Evolutionary conservation across 2,329 filamentous ascomycete genomes (phyloP), one percentile per base, ranked within the genome.

Genomic region (Aspergillus amoenus): DNA sequence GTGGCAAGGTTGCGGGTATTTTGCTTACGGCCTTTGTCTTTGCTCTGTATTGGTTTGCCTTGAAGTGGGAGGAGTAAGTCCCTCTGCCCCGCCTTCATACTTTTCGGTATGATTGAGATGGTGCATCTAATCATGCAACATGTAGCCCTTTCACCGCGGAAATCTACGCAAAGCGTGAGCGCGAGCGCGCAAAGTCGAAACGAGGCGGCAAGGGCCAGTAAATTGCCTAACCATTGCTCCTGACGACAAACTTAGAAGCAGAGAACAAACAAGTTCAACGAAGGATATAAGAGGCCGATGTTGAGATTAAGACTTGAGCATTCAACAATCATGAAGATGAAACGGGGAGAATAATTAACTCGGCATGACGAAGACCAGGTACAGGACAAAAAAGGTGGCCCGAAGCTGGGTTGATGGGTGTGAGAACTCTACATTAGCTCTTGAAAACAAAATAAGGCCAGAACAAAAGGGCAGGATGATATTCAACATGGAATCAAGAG

Each of bases 1-100:
- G 87, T 69, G 92, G 90, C 55, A 94, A 92, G 78, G 92, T 92
- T 0, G 94, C 93, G 1, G 94, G 94, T 1, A 65, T 97, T 39
- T 68, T 93, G 50, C 74, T 97, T 66, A 92, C 91, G 0, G 80
- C 74, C 15, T 82, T 90, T 78, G 93, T 97, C 13, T 84, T 89
- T 65, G 68, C 88, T 24, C 85, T 91, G 56, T 97, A 97, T 76
- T 80, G 87, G 70, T 76, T 96, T 61, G 93, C 93, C 11, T 81
- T 96, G 70, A 81, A 81, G 67, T 96, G 87, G 78, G 93, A 97
- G 81, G 93, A 97, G 80, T 82, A 73, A 72, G 78, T 76, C 55
- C 49, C 12, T 21, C 27, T 18, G 43, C 15, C 45, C 37, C 21
- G 34, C 5, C 40, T n/a, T 21, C 24, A 43, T 18, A n/a, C 17